phyloP scores from a whole-genome alignment of 2,329 filamentous ascomycete species.

The Albophoma yamanashiensis region DNA sequence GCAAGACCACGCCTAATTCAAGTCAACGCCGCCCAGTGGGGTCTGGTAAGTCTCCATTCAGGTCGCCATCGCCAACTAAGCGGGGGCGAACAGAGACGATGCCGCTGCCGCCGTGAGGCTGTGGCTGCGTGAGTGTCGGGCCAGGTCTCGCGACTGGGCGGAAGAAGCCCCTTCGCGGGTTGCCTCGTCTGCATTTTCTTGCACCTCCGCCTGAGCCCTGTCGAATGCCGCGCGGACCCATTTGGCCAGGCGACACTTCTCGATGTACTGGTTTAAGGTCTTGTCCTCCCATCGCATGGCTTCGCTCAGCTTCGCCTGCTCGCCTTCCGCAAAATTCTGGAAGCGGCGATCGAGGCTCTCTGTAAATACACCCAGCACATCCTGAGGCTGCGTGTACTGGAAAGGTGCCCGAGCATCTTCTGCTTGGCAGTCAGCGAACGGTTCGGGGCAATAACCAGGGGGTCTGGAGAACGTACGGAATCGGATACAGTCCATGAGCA shows the following conservation, averaged over 20 bases:
- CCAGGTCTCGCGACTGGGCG: not conserved
- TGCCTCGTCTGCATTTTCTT: conserved; percentile 19
- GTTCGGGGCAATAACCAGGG: not conserved
- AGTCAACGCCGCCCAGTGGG: not conserved
- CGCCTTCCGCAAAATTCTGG: conserved; percentile 47
- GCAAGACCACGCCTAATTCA: not conserved
- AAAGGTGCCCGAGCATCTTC: conserved; percentile 32
- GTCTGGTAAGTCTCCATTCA: not conserved
- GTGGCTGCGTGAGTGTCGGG: not conserved
- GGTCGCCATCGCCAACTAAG: not conserved
- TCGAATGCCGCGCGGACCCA: conserved; percentile 44
- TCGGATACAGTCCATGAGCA: conserved; percentile 53
- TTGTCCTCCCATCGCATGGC: conserved; percentile 67
- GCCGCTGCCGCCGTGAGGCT: not conserved
- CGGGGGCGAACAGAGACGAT: not conserved
- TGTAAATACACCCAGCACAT: conserved; percentile 48
- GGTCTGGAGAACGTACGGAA: conserved; percentile 41
- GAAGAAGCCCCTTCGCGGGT: conserved; percentile 8
- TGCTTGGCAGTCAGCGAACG: conserved; percentile 7
- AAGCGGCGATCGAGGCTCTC: conserved; percentile 52
- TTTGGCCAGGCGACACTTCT: conserved; percentile 56
- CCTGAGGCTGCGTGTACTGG: conserved; percentile 37
- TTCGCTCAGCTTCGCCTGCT: conserved; percentile 55
- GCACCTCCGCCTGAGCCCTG: conserved; percentile 23
- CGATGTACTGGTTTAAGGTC: conserved; percentile 51